phyloP scores from a whole-genome alignment of 116 monocot species.

The Dioscorea cayenensis region DNA sequence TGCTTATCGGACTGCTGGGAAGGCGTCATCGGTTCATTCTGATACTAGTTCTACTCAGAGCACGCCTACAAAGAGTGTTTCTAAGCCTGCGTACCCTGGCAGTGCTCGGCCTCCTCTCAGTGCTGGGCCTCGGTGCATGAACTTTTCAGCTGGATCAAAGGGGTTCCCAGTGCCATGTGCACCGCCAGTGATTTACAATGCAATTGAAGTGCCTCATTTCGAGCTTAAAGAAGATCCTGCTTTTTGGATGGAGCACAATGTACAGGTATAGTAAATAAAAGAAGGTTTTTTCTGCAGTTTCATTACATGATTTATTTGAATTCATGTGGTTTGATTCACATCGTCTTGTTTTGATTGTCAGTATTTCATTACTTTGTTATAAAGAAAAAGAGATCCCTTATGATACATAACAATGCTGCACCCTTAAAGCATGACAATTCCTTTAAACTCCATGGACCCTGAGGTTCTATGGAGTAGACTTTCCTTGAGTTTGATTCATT shows the following conservation, averaged over 20 bases:
- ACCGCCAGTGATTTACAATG: constrained; percentile 17
- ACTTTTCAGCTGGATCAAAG: constrained; percentile 26
- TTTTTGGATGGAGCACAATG: constrained; percentile 97
- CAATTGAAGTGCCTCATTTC: constrained; percentile 69
- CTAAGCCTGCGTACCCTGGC: constrained; percentile 38
- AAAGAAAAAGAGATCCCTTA: no score
- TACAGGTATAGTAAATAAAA: constrained; percentile 42
- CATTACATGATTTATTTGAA: no score
- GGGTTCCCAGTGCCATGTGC: constrained; percentile 20
- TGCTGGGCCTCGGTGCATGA: constrained; percentile 16
- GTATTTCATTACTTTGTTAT: no score
- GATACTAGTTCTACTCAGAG: constrained; percentile 70
- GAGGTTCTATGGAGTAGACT: no score
- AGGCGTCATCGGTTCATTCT: constrained; percentile 50
- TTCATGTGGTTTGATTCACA: no score
- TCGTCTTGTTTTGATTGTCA: no score
- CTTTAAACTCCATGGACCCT: no score
- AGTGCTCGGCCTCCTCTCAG: constrained; percentile 35
- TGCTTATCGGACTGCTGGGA: constrained; percentile 23
- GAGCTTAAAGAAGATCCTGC: constrained; percentile 83
- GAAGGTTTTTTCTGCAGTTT: no score
- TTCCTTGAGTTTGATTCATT: no score
- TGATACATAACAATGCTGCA: no score
- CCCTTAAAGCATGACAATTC: no score
- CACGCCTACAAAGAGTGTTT: constrained; percentile 84